A percentile compares a stretch with the other conserved stretches of the same genome.
Conservation (phyloP, 2,329 filamentous ascomycete species). For the Paramyrothecium roridum region DNA sequence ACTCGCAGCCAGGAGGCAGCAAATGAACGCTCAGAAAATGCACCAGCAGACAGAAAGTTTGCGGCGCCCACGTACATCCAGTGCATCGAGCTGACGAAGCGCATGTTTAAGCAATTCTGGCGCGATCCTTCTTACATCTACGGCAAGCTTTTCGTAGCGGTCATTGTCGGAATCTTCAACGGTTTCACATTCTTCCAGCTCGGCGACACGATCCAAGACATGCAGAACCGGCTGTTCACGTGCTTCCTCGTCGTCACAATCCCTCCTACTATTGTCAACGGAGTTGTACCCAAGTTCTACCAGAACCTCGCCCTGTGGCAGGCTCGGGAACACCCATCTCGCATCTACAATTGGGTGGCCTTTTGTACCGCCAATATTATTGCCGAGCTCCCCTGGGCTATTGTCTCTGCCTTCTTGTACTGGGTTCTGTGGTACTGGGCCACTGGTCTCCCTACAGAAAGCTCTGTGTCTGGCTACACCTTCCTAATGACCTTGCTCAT, state of each 20-base stretch:
- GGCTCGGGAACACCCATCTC: constrained; percentile 65
- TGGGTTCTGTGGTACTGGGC: constrained; percentile 75
- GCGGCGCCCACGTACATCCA: constrained; percentile 62
- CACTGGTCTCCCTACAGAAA: constrained; percentile 63
- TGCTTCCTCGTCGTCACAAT: constrained; percentile 61
- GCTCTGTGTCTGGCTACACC: constrained; percentile 65
- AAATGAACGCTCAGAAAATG: constrained; percentile 12
- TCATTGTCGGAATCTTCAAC: constrained; percentile 72
- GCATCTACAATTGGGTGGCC: constrained; percentile 73
- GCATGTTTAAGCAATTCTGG: constrained; percentile 71
- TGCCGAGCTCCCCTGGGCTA: constrained; percentile 66
- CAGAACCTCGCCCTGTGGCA: constrained; percentile 69
- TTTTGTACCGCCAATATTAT: constrained; percentile 71
- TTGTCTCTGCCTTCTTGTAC: constrained; percentile 63
- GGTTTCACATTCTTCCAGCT: constrained; percentile 74
- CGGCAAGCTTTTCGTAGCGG: constrained; percentile 68
- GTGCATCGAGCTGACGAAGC: constrained; percentile 63
- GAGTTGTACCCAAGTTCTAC: constrained; percentile 72
- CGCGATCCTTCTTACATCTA: constrained; percentile 73
- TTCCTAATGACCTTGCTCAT: constrained; percentile 76
- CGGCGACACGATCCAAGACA: constrained; percentile 59
- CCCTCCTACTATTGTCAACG: constrained; percentile 69
- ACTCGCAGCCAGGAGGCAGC: constrained; percentile 9
- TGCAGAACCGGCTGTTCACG: constrained; percentile 76
- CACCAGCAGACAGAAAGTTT: constrained; percentile 46